phyloP scores from a whole-genome alignment of 352 stramenopile genomes.

The Phytophthora brassicae region DNA sequence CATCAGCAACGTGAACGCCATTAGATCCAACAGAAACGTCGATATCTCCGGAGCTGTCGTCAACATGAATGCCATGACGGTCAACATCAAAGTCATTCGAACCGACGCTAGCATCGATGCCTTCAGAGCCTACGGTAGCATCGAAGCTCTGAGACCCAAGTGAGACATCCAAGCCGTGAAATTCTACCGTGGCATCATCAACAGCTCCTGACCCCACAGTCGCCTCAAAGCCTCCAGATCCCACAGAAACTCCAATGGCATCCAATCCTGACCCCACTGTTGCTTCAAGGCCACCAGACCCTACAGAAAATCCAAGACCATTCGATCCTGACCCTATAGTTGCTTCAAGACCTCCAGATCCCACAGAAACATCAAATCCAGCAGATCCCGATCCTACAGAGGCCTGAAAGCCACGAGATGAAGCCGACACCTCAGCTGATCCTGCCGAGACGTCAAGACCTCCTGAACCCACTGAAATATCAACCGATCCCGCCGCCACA shows the following conservation, averaged over 20 bases:
- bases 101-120: slow-evolving; percentile 7
- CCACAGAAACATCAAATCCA: slow-evolving; percentile 12
- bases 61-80: too few relatives aligned
- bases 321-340: slow-evolving; percentile 1
- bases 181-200: slow-evolving; percentile 12
- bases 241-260: slow-evolving; percentile 13
- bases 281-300: slow-evolving; percentile 8
- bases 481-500: slow-evolving; percentile 5
- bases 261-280: slow-evolving; percentile 1
- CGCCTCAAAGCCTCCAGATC: slow-evolving; percentile 9
- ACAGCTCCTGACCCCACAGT: slow-evolving; percentile 4
- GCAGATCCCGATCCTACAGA: slow-evolving; percentile 18
- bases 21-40: slow-evolving; percentile 14
- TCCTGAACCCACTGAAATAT: background rate
- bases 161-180: slow-evolving; percentile 1
- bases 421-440: slow-evolving; percentile 1
- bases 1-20: slow-evolving; percentile 7
- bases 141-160: slow-evolving; percentile 2
- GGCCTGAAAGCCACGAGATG: slow-evolving; percentile 9
- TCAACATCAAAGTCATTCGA: slow-evolving; percentile 2
- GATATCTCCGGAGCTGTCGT: too few relatives aligned
- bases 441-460: slow-evolving; percentile 1
- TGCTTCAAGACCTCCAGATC: slow-evolving; percentile 9
- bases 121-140: background rate
- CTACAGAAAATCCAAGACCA: slow-evolving; percentile 15